phyloP scores from a whole-genome alignment of 352 stramenopile genomes.

The Phytophthora sojae region DNA sequence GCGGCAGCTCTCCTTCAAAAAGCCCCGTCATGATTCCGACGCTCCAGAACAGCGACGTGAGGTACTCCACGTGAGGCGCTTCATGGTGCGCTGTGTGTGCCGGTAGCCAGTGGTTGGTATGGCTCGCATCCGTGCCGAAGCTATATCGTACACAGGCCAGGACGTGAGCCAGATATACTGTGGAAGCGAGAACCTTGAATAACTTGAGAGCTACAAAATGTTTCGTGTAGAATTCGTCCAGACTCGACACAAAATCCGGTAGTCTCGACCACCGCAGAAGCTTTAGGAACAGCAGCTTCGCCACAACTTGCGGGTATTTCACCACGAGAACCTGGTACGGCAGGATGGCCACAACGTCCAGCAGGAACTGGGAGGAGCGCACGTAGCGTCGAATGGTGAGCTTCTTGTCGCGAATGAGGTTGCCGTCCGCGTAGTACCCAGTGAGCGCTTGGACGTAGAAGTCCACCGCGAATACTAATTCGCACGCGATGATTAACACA shows the following conservation, averaged over 20 bases:
- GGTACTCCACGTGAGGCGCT: not conserved
- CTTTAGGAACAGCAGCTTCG: slow-evolving; percentile 1
- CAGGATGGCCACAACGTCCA: slow-evolving; percentile 1
- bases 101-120: not conserved
- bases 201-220: not conserved
- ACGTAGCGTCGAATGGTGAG: not conserved
- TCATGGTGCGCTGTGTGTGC: not conserved
- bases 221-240: slow-evolving; percentile 4
- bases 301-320: not conserved
- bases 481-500: not conserved
- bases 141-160: slow-evolving; percentile 1
- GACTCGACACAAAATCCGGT: not conserved
- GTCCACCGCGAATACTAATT: not conserved
- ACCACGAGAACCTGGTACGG: not conserved
- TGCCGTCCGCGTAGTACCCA: not conserved
- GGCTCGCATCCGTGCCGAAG: not conserved
- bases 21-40: slow-evolving; percentile 1
- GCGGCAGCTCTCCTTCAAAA: not conserved
- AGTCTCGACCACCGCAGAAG: not conserved
- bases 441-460: not conserved
- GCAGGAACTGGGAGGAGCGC: not conserved
- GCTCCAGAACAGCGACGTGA: not conserved
- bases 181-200: not conserved
- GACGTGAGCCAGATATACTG: not conserved
- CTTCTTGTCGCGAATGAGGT: slow-evolving; percentile 2